Conservation (phyloP, 805 yeast species). For the Ascoidea asiatica region DNA sequence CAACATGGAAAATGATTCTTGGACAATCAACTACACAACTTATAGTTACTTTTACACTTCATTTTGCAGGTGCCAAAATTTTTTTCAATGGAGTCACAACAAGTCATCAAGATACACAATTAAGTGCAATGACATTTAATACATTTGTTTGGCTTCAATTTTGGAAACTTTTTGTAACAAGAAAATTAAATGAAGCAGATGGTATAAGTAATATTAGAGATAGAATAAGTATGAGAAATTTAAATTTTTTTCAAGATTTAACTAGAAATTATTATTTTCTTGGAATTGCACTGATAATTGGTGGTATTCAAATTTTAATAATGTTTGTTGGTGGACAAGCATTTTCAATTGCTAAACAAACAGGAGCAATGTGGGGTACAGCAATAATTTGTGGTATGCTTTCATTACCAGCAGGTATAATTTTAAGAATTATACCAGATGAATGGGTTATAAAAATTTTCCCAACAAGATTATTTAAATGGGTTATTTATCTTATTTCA, state of each 20-base stretch:
- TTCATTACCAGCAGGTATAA: constrained; percentile 70
- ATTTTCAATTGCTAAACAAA: constrained; percentile 67
- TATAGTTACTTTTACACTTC: constrained; percentile 62
- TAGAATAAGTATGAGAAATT: constrained; percentile 47
- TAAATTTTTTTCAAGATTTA: constrained; percentile 75
- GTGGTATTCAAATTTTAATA: constrained; percentile 72
- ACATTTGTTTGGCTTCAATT: constrained; percentile 97
- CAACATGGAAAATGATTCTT: constrained; percentile 98
- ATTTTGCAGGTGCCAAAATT: constrained; percentile 60
- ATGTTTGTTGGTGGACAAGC: constrained; percentile 98
- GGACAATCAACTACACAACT: constrained; percentile 82
- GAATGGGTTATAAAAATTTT: constrained; percentile 48
- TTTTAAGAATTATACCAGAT: constrained; percentile 78
- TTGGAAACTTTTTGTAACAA: constrained; percentile 80
- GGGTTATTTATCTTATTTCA: not conserved
- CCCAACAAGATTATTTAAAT: constrained; percentile 31
- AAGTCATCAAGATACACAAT: constrained; percentile 38
- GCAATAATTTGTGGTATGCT: constrained; percentile 71
- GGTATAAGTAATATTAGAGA: constrained; percentile 43
- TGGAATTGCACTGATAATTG: constrained; percentile 58
- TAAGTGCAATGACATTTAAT: constrained; percentile 83
- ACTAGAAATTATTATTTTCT: constrained; percentile 76
- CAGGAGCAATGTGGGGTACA: constrained; percentile 81
- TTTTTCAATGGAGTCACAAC: constrained; percentile 26
- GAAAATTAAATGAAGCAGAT: constrained; percentile 83